phyloP scores from a whole-genome alignment of 1,284 basidiomycete species.

The Tylopilus sp. region DNA sequence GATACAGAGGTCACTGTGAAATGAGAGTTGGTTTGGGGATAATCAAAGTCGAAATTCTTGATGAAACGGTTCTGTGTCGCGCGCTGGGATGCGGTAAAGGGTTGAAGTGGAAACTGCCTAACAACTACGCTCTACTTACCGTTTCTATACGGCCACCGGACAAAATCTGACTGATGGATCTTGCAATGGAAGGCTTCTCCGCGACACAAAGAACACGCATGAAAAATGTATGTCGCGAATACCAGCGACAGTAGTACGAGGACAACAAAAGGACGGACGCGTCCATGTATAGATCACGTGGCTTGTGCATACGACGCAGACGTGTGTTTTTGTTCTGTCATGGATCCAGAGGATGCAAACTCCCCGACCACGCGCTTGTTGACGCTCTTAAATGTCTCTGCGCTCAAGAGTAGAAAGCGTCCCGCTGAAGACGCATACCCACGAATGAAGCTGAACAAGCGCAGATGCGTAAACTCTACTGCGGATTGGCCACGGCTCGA shows the following conservation, averaged over 20 bases:
- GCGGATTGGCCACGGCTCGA: slow-evolving; percentile 17
- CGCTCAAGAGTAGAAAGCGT: slow-evolving; percentile 63
- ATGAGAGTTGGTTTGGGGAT: slow-evolving; percentile 69
- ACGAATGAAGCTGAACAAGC: slow-evolving; percentile 66
- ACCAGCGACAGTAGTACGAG: not conserved
- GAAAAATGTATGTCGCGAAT: no score
- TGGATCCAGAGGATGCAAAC: slow-evolving; percentile 46
- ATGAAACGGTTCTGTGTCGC: slow-evolving; percentile 70
- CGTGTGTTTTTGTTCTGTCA: slow-evolving; percentile 5
- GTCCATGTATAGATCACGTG: slow-evolving; percentile 24
- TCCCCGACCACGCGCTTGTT: slow-evolving; percentile 78
- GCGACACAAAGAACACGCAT: slow-evolving; percentile 93
- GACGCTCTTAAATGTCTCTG: slow-evolving; percentile 92
- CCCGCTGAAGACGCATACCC: slow-evolving; percentile 49
- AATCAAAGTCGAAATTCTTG: slow-evolving; percentile 94
- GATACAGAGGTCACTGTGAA: slow-evolving; percentile 92
- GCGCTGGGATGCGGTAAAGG: slow-evolving; percentile 48
- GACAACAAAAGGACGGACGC: slow-evolving; percentile 7
- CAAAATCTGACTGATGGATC: slow-evolving; percentile 86
- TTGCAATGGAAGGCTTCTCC: slow-evolving; percentile 97
- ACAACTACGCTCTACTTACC: slow-evolving; percentile 47
- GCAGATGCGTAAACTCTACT: slow-evolving; percentile 42
- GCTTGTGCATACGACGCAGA: not conserved
- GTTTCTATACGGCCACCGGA: slow-evolving; percentile 78
- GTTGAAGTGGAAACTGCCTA: not conserved